Evolutionary conservation across 2,329 filamentous ascomycete species (phyloP).

Genomic region (Alternaria viburni): DNA sequence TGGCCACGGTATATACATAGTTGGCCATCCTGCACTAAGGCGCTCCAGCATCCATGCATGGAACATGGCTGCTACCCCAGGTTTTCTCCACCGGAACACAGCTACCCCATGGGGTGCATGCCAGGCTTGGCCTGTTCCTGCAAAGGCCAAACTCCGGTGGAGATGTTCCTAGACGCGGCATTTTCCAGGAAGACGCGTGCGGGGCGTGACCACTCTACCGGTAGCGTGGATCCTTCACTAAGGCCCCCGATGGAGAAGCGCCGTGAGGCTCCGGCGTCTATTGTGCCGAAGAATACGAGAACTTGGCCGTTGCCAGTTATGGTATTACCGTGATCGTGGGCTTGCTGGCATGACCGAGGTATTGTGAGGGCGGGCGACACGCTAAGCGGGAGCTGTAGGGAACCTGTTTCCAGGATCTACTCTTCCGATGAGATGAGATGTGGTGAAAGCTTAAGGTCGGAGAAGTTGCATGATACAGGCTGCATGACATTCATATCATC

Average conservation of each 20-base stretch:
- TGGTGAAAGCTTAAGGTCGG: background rate
- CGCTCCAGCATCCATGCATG: background rate
- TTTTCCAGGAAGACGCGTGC: background rate
- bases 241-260: background rate
- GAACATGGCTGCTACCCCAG: background rate
- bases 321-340: background rate
- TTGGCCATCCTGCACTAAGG: background rate
- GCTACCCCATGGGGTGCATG: conserved; percentile 1
- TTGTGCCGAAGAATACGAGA: background rate
- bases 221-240: background rate
- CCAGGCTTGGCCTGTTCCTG: background rate
- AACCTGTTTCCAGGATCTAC: background rate
- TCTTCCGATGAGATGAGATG: background rate
- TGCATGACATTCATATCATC: background rate
- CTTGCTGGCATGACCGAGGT: background rate
- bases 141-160: background rate
- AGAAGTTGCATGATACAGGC: background rate
- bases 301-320: background rate
- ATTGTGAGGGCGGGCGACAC: background rate
- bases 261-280: background rate
- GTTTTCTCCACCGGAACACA: background rate
- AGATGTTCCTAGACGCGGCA: background rate
- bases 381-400: background rate
- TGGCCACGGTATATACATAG: background rate
- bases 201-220: background rate